Percentiles rank a stretch among this genome's conserved stretches.
Evolutionary conservation across 2,329 filamentous ascomycete genomes (phyloP).

Genomic region (Didymosphaeria variabile): DNA sequence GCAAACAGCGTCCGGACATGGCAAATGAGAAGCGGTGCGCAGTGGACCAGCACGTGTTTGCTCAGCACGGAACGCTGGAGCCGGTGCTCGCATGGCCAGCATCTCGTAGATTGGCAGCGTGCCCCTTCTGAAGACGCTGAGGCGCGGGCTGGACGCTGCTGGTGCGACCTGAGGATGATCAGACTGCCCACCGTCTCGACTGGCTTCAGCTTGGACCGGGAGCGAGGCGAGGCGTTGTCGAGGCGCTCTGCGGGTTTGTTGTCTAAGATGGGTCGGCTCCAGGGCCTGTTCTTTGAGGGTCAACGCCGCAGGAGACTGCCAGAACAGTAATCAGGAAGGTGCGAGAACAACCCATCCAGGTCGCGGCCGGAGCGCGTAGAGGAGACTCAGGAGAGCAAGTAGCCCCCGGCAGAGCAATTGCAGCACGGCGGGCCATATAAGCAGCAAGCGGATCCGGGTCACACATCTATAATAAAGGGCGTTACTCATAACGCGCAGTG

Average conservation of each 20-base stretch:
- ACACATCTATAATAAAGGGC: not conserved
- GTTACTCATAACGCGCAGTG: no score
- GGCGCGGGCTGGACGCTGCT: not conserved
- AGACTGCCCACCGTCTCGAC: not conserved
- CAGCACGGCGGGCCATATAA: not conserved
- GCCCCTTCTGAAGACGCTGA: not conserved
- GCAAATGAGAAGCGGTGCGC: not conserved
- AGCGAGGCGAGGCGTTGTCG: constrained; percentile 9
- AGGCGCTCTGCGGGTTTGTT: constrained; percentile 3
- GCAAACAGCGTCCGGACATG: not conserved
- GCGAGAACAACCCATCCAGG: not conserved
- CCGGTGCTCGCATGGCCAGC: not conserved
- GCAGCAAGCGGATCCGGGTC: not conserved
- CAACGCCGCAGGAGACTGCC: not conserved
- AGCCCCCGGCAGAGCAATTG: not conserved
- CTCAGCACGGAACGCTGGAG: not conserved
- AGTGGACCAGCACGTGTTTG: no score
- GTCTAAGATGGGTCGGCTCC: not conserved
- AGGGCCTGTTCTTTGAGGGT: not conserved
- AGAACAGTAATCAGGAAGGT: constrained; percentile 8
- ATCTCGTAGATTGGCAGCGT: not conserved
- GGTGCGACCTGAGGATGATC: constrained; percentile 4
- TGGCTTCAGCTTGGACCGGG: not conserved
- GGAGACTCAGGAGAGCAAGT: not conserved
- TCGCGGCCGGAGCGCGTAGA: no score